Conservation (phyloP, 1,139 yeast genomes). For the Hanseniaspora sp. region DNA sequence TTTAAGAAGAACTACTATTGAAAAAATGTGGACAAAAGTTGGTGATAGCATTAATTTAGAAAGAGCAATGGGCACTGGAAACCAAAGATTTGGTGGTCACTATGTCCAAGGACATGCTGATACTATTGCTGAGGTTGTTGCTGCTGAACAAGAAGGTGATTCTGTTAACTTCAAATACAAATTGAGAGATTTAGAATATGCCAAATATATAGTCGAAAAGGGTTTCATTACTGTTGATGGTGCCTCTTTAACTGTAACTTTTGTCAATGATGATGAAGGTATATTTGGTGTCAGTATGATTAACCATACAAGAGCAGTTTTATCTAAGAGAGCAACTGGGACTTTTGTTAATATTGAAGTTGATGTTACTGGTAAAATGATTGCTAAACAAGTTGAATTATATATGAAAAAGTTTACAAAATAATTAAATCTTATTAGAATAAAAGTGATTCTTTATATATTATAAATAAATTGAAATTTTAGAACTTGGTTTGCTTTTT, state of each 20-base stretch:
- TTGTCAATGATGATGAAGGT: constrained; percentile 44
- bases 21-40: constrained; percentile 35
- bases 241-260: constrained; percentile 79
- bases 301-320: constrained; percentile 71
- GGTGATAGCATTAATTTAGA: constrained; percentile 67
- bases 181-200: constrained; percentile 49
- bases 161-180: constrained; percentile 67
- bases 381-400: constrained; percentile 69
- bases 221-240: constrained; percentile 92
- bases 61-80: constrained; percentile 67
- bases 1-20: constrained; percentile 66
- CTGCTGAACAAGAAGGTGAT: constrained; percentile 54
- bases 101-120: constrained; percentile 97
- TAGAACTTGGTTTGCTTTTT: background rate
- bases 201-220: constrained; percentile 77
- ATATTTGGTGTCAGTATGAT: constrained; percentile 83
- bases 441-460: constrained; percentile 20
- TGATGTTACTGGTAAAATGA: constrained; percentile 81
- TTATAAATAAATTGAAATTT: background rate
- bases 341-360: constrained; percentile 80
- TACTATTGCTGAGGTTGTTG: constrained; percentile 61
- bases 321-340: constrained; percentile 55
- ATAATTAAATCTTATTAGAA: constrained; percentile 21
- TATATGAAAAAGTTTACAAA: constrained; percentile 46
- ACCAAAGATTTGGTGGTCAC: constrained; percentile 90